Base-by-base conservation (phyloP, 345 rosid species). In the Garcia nutans region DNA sequence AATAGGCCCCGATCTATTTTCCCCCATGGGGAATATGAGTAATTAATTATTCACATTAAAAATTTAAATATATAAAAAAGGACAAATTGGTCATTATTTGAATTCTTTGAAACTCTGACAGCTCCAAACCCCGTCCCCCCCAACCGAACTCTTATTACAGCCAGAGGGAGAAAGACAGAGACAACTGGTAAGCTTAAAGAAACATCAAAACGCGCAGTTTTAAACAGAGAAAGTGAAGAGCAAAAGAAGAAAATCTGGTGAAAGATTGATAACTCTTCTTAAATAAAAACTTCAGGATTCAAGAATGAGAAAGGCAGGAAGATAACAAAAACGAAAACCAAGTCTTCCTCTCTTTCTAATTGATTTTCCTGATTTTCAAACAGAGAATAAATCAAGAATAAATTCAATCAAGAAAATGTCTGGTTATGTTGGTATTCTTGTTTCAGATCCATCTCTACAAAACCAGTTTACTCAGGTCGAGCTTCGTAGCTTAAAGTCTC, bases 401-500 rank as follows among this genome's bases (percentile, higher is more conserved):
- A 15, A 20, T 33, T 60, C 8, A 4, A 68, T 33, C n/a, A 71
- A 24, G 3, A 37, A 83, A 77, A 94, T 92, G 97, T 87, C 93
- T 10, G 90, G 89, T n/a, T 96, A 90, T 86, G 94, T 91, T 3
- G 99, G 99, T 28, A 82, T 96, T 84, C 78, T 96, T 24, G 94
- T 96, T 49, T 93, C 98, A 79, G 99, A 96, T 91, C 97, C 98
- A 74, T 91, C 83, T 90, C 94, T 96, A 54, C 99, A 96, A 70
- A 96, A 91, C 80, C 99, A 96, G 88, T 96, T 96, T 89, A 96
- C 99, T 56, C 99, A 96, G 69, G 99, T 96, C 55, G 99, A 96
- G 93, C 99, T 93, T 73, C 90, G 98, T 26, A 90, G 99, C 87
- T 90, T 96, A 61, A 96, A 96, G 84, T 74, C 94, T 79, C 97